Percentiles rank a stretch among this genome's conserved stretches.
These are phyloP conservation scores for Leccinum subgranulosum DNA, from an alignment of 768 basidiomycete species.

Conservation along the genomic window DNA sequence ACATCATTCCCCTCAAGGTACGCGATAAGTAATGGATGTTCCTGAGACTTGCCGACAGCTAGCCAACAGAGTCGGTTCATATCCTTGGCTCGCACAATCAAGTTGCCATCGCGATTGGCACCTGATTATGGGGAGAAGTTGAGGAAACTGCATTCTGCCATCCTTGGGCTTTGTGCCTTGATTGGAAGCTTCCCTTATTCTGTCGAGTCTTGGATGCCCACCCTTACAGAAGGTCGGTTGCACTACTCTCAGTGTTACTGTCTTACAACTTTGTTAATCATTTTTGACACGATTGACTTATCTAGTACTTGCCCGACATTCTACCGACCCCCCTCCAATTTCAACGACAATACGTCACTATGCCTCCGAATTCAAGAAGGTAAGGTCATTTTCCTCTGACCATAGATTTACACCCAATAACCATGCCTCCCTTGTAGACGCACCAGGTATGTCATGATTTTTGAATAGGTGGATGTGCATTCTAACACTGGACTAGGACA, in stretches of 20 bases:
- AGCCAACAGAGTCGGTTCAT: conserved; percentile 73
- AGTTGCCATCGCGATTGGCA: conserved; percentile 67
- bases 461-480: conserved; percentile 2
- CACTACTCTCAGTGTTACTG: background rate
- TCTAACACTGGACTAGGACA: conserved; percentile 53
- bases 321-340: conserved; percentile 85
- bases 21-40: conserved; percentile 4
- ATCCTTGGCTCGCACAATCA: conserved; percentile 53
- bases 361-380: conserved; percentile 85
- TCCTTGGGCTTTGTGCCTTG: conserved; percentile 90
- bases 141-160: conserved; percentile 79
- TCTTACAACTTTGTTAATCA: background rate
- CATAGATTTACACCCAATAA: conserved; percentile 1
- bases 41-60: conserved; percentile 3
- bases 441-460: conserved; percentile 47
- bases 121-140: conserved; percentile 70
- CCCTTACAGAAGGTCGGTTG: conserved; percentile 66
- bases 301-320: conserved; percentile 70
- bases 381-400: conserved; percentile 29
- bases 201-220: conserved; percentile 89
- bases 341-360: conserved; percentile 85
- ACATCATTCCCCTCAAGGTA: conserved; percentile 82
- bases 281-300: background rate
- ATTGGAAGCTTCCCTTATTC: conserved; percentile 96
- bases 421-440: conserved; percentile 38